Evolutionary conservation across 176 grass and related monocot species (phyloP).

Genomic region (Juncus effusus): DNA sequence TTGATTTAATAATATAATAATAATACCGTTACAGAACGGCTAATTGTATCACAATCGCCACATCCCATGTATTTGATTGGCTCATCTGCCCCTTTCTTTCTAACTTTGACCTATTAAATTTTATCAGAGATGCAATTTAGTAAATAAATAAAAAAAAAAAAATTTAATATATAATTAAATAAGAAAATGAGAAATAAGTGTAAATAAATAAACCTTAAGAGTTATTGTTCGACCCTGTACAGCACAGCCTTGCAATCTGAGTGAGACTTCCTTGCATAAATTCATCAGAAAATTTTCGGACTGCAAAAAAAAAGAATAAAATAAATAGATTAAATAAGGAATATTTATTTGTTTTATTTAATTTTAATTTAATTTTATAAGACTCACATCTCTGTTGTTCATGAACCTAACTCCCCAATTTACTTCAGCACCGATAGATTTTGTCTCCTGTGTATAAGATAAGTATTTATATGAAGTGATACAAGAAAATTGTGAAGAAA

Average conservation of each 20-base stretch:
- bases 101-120: constrained; percentile 59
- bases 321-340: constrained; percentile 25
- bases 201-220: constrained; percentile 61
- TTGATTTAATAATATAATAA: constrained; percentile 11
- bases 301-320: constrained; percentile 39
- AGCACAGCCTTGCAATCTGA: constrained; percentile 82
- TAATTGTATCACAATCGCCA: constrained; percentile 85
- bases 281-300: constrained; percentile 75
- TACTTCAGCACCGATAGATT: constrained; percentile 90
- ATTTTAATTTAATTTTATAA: background rate
- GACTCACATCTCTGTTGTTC: constrained; percentile 62
- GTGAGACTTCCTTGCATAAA: constrained; percentile 87
- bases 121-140: constrained; percentile 31
- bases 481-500: too few species aligned
- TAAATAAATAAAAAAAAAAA: constrained; percentile 6
- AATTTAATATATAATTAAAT: constrained; percentile 14
- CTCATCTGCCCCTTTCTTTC: constrained; percentile 78
- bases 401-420: constrained; percentile 99
- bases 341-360: background rate
- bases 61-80: constrained; percentile 94
- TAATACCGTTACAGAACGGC: constrained; percentile 69
- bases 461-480: constrained; percentile 1
- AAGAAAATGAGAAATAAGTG: constrained; percentile 21
- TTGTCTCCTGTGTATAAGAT: constrained; percentile 66
- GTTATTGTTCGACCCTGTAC: constrained; percentile 85